These are phyloP conservation scores for Erodium maritimum DNA, from an alignment of 345 rosid genomes.

Conservation along the genomic window DNA sequence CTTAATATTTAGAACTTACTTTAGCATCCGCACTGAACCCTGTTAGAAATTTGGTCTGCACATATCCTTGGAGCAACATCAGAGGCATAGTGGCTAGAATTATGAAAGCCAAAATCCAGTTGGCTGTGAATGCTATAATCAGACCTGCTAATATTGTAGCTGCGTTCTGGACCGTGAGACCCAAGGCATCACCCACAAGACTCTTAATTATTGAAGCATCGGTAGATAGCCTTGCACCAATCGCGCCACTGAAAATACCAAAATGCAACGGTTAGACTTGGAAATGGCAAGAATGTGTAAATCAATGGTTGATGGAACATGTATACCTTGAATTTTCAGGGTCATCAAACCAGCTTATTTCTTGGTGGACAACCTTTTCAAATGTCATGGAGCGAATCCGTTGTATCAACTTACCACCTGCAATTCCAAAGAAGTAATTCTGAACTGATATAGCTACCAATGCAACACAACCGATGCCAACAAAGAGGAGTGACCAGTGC, in stretches of 20 bases:
- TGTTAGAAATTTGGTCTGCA: conserved; percentile 29
- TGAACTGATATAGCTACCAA: conserved; percentile 40
- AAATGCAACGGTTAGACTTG: too few species aligned
- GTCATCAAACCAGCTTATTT: conserved; percentile 83
- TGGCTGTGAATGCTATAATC: conserved; percentile 41
- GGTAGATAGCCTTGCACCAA: conserved; percentile 53
- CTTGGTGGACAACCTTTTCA: conserved; percentile 72
- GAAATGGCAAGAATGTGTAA: too few species aligned
- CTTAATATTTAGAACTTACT: too few species aligned
- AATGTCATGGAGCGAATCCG: conserved; percentile 60
- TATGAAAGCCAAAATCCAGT: conserved; percentile 44
- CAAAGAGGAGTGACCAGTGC: conserved; percentile 40
- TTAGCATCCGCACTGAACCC: conserved; percentile 52
- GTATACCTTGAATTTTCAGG: conserved; percentile 54
- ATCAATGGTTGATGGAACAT: too few species aligned
- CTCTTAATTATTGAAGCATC: conserved; percentile 45
- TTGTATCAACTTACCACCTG: conserved; percentile 62
- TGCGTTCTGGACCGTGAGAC: conserved; percentile 35
- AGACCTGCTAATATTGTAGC: conserved; percentile 34
- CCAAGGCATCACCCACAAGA: conserved; percentile 48
- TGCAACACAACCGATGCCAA: conserved; percentile 24
- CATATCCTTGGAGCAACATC: conserved; percentile 26
- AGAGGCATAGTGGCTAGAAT: conserved; percentile 37
- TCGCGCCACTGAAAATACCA: conserved; percentile 43
- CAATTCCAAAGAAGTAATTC: conserved; percentile 64